Base-by-base conservation (phyloP, 768 basidiomycete species). In the Amanita subjunquillea region DNA sequence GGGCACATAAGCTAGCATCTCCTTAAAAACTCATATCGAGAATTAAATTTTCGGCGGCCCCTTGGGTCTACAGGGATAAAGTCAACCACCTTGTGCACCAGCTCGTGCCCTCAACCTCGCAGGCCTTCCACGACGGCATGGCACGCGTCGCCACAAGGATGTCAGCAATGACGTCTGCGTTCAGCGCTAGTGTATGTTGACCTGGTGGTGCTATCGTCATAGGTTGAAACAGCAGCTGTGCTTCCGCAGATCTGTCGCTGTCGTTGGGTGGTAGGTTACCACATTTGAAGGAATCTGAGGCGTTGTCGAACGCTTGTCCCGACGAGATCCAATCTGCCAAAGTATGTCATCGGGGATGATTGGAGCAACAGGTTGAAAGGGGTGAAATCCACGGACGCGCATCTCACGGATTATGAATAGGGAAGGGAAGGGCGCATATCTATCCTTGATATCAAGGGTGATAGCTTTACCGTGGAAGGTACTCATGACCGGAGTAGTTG, bases 351-450 rank as follows among this genome's bases (percentile, higher is more conserved):
- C 39, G 23, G 62, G 56, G 0, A 65, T 38, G 37, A 3, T 20
- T 22, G 56, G 63, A 46, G 3, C 29, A 25, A 54, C 10, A 22
- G 61, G 61, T 53, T 50, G 20, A 50, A 69, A 70, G 39, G 65
- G 67, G 50, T 64, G 34, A 41, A 53, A 60, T 17, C 59, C 67
- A 37, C 63, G 66, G 48, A 67, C 66, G 9, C 68, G 66, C 64
- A 67, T 65, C 56, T 72, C 67, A 42, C 69, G 69, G 48, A 66
- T 57, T 38, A 67, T 62, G 56, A 69, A 67, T 17, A 67, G 50
- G 43, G 62, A 55, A 37, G 66, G 63, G 56, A 69, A 67, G 0
- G 67, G 67, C 8, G 57, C 65, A 52, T 64, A 27, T 3, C 4
- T 48, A 49, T 70, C 58, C 9, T 52, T 53, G 46, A 61, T 59